phyloP scores from a whole-genome alignment of 2,329 filamentous ascomycete genomes.

The Pseudogymnoascus sp. region DNA sequence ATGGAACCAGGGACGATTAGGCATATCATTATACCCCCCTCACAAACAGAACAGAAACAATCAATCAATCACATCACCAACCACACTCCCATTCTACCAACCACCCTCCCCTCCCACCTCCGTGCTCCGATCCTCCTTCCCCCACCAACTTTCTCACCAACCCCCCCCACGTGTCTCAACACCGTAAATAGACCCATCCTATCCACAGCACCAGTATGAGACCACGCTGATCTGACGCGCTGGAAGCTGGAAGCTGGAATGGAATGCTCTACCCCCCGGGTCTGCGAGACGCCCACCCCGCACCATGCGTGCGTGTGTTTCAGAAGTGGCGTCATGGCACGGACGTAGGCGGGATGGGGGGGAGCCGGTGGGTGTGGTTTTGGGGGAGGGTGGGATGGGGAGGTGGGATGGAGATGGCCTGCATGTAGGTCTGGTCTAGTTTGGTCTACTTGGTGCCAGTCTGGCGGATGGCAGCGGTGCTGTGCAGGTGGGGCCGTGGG shows the following conservation, averaged over 20 bases:
- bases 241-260: not conserved
- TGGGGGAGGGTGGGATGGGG: not conserved
- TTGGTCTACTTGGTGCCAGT: not conserved
- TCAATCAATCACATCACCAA: not conserved
- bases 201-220: not conserved
- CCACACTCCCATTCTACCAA: not conserved
- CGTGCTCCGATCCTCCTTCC: not conserved
- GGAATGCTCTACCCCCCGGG: not conserved
- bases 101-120: not conserved
- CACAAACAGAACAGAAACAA: not conserved
- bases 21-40: not conserved
- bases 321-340: constrained; percentile 7
- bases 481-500: not conserved
- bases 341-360: not conserved
- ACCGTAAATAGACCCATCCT: not conserved
- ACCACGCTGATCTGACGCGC: not conserved
- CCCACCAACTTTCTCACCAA: not conserved
- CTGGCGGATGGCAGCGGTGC: not conserved
- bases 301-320: constrained; percentile 1
- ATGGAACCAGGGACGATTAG: not conserved
- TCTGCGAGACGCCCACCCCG: constrained; percentile 2
- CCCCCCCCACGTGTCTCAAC: not conserved
- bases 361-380: not conserved
- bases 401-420: not conserved
- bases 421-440: not conserved